Evolutionary conservation across 495 filamentous ascomycete genomes (phyloP).

Genomic region (Neurospora africana): DNA sequence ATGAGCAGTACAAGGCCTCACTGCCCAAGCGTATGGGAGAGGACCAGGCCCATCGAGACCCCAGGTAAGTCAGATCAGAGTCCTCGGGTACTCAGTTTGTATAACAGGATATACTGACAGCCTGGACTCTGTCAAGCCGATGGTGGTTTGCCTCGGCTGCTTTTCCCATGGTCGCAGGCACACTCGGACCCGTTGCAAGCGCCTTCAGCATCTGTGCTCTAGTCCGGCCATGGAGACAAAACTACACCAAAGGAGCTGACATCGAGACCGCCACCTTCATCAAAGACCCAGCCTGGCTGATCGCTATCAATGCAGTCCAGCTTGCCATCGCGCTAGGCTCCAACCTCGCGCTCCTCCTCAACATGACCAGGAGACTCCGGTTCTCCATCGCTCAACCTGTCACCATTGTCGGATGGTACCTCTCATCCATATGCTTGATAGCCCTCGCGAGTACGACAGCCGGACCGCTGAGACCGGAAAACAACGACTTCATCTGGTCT

Average conservation of each 20-base stretch:
- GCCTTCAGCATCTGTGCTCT: slow-evolving; percentile 75
- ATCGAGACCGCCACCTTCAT: slow-evolving; percentile 42
- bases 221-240: slow-evolving; percentile 61
- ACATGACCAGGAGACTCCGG: slow-evolving; percentile 70
- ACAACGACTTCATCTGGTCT: slow-evolving; percentile 44
- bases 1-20: slow-evolving; percentile 5
- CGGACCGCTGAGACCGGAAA: slow-evolving; percentile 34
- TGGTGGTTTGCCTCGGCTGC: slow-evolving; percentile 86
- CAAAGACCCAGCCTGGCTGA: slow-evolving; percentile 62
- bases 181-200: slow-evolving; percentile 71
- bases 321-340: slow-evolving; percentile 58
- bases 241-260: slow-evolving; percentile 39
- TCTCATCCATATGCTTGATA: slow-evolving; percentile 55
- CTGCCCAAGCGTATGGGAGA: slow-evolving; percentile 12
- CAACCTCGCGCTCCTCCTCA: slow-evolving; percentile 65
- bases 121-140: slow-evolving; percentile 29
- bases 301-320: slow-evolving; percentile 63
- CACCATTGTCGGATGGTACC: slow-evolving; percentile 47
- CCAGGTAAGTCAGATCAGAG: slow-evolving; percentile 30
- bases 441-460: slow-evolving; percentile 46
- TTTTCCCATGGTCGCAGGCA: slow-evolving; percentile 72
- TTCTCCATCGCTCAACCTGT: slow-evolving; percentile 73
- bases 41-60: slow-evolving; percentile 39
- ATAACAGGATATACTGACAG: background rate
- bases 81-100: background rate